These are phyloP conservation scores for Macrolepiota dolichaula DNA, from an alignment of 768 basidiomycete species.

Conservation along the genomic window DNA sequence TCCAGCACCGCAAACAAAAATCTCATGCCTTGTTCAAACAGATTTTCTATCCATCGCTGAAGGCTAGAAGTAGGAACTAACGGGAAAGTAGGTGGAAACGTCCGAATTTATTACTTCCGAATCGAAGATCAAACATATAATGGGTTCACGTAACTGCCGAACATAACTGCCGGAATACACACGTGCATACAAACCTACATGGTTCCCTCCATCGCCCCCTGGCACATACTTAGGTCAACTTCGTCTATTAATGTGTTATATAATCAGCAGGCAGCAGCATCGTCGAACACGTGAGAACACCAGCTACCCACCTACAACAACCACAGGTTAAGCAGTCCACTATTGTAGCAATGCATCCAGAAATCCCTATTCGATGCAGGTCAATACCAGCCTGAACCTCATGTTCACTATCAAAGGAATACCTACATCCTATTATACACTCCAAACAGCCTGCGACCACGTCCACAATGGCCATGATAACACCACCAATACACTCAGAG, in stretches of 20 bases:
- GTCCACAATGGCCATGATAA: constrained; percentile 34
- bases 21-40: no score
- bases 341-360: constrained; percentile 34
- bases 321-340: constrained; percentile 43
- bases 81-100: no score
- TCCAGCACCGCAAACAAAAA: no score
- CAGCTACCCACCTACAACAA: constrained; percentile 34
- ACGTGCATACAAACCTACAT: no score
- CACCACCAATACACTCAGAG: constrained; percentile 40
- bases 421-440: constrained; percentile 43
- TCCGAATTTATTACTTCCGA: no score
- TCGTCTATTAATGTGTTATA: neutral
- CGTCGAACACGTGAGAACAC: constrained; percentile 6
- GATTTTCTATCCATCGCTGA: no score
- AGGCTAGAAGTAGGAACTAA: no score
- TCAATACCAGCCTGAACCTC: neutral
- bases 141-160: no score
- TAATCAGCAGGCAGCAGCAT: neutral
- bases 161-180: no score
- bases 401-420: neutral
- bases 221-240: neutral
- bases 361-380: constrained; percentile 30
- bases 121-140: no score
- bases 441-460: constrained; percentile 41
- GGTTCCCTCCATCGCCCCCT: no score